Percentiles rank a stretch among this genome's conserved stretches.
These are phyloP conservation scores for Byssochlamys sp. DNA, from an alignment of 2,329 filamentous ascomycete species.

Conservation along the genomic window DNA sequence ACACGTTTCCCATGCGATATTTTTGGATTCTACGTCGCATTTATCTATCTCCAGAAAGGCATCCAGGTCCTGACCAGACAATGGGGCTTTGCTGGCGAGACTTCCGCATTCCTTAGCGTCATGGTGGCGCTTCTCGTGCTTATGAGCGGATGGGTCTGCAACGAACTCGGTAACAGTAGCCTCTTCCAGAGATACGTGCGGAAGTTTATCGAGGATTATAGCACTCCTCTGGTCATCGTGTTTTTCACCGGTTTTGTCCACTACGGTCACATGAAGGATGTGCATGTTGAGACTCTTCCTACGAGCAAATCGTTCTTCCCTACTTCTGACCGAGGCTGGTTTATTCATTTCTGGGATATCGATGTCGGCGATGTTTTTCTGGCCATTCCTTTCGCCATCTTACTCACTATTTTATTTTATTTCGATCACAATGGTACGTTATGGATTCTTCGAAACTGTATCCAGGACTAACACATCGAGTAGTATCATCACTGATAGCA, in stretches of 20 bases:
- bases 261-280: constrained; percentile 67
- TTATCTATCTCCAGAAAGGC: constrained; percentile 84
- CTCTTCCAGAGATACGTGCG: constrained; percentile 67
- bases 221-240: constrained; percentile 68
- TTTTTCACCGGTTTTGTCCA: constrained; percentile 89
- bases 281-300: constrained; percentile 62
- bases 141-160: constrained; percentile 64
- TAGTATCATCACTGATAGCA: constrained; percentile 71
- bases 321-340: constrained; percentile 62
- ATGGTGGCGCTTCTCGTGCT: constrained; percentile 68
- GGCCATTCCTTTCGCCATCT: constrained; percentile 74
- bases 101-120: constrained; percentile 66
- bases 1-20: constrained; percentile 88
- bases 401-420: constrained; percentile 77
- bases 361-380: constrained; percentile 64
- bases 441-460: background rate
- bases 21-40: constrained; percentile 87
- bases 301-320: constrained; percentile 70
- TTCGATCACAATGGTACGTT: constrained; percentile 73
- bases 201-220: constrained; percentile 82
- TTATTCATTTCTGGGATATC: constrained; percentile 74
- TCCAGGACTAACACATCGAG: background rate
- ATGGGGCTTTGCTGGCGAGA: constrained; percentile 49
- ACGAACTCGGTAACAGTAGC: constrained; percentile 58
- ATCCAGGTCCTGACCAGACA: constrained; percentile 74